Conservation (phyloP, 192 early-diverging fungal species). For the Pecoramyces ruminantium region DNA sequence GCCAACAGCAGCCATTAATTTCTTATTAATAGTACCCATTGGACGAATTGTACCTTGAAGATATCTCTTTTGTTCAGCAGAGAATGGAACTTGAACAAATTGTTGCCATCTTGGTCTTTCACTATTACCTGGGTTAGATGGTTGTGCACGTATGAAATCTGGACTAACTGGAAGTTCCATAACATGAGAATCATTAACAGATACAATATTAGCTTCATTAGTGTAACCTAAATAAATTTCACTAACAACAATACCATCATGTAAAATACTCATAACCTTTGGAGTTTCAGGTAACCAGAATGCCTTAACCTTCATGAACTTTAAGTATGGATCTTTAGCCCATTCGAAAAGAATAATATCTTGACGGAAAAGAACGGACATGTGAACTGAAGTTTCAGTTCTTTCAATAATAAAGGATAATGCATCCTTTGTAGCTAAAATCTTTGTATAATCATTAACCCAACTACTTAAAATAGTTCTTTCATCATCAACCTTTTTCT, state of each 20-base stretch:
- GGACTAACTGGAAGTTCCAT: conserved; percentile 27
- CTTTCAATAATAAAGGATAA: conserved; percentile 27
- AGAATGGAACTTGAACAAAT: conserved; percentile 40
- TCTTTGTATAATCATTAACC: conserved; percentile 36
- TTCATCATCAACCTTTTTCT: not conserved
- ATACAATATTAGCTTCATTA: conserved; percentile 32
- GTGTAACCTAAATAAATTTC: conserved; percentile 35
- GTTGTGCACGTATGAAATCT: conserved; percentile 17
- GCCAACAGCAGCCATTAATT: conserved; percentile 24
- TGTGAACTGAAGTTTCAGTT: conserved; percentile 31
- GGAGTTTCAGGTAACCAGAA: conserved; percentile 48
- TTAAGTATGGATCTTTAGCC: conserved; percentile 43
- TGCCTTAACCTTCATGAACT: conserved; percentile 47
- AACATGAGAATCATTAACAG: conserved; percentile 25
- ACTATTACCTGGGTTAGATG: conserved; percentile 7
- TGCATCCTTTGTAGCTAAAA: conserved; percentile 29
- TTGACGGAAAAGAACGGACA: conserved; percentile 26
- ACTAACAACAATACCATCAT: conserved; percentile 31
- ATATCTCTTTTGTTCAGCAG: conserved; percentile 5
- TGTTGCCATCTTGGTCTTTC: conserved; percentile 23
- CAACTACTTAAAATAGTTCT: not conserved
- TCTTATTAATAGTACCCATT: conserved; percentile 28
- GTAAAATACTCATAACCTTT: conserved; percentile 29
- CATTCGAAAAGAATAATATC: conserved; percentile 41
- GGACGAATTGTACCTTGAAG: conserved; percentile 1